Evolutionary conservation across 2,329 filamentous ascomycete genomes (phyloP).

Genomic region (Penicillium sclerotigenum): DNA sequence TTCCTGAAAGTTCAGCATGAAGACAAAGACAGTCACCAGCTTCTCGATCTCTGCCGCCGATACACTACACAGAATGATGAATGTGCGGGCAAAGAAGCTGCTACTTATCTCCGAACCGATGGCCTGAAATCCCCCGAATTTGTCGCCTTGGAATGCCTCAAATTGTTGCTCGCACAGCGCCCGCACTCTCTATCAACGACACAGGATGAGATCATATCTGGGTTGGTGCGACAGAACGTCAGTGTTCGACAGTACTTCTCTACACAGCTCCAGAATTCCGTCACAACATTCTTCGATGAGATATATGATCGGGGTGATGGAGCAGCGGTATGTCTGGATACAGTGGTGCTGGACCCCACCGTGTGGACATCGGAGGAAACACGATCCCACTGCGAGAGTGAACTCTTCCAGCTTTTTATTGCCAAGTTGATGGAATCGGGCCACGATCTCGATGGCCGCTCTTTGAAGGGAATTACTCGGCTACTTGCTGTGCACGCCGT

Average conservation of each 20-base stretch:
- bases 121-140: conserved; percentile 44
- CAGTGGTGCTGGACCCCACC: conserved; percentile 45
- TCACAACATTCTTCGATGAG: conserved; percentile 49
- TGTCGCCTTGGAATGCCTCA: conserved; percentile 44
- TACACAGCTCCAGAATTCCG: conserved; percentile 41
- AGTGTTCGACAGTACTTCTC: conserved; percentile 46
- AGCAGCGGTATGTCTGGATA: conserved; percentile 47
- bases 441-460: conserved; percentile 64
- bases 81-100: conserved; percentile 44
- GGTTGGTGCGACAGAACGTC: conserved; percentile 43
- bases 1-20: conserved; percentile 46
- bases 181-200: conserved; percentile 36
- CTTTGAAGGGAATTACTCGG: conserved; percentile 59
- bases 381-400: conserved; percentile 46
- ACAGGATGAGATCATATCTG: conserved; percentile 49
- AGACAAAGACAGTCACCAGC: conserved; percentile 42
- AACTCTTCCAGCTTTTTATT: conserved; percentile 64
- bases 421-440: conserved; percentile 89
- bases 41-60: conserved; percentile 45
- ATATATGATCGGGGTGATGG: conserved; percentile 49
- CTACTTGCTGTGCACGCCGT: conserved; percentile 55
- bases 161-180: conserved; percentile 41
- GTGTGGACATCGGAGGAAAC: conserved; percentile 46
- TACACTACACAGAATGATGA: conserved; percentile 44
- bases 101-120: conserved; percentile 42